Percentiles rank a stretch among this genome's conserved stretches.
Conservation (phyloP, 768 basidiomycete genomes). For the Naganishia randhawae region DNA sequence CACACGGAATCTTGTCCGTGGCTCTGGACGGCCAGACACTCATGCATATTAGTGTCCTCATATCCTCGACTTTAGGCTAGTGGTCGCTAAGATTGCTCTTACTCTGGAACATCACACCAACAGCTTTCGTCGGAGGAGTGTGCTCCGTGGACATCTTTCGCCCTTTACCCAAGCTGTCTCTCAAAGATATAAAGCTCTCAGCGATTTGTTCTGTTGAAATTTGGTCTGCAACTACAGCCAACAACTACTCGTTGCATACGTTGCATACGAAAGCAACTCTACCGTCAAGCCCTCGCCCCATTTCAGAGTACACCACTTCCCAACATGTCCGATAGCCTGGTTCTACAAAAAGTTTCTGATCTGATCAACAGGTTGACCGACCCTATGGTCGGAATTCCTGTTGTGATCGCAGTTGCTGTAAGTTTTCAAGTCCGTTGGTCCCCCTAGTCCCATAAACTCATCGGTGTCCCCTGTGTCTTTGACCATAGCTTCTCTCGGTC, state of each 20-base stretch:
- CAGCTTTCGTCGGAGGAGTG: not conserved
- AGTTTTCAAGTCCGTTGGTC: not conserved
- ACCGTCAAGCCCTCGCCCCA: not conserved
- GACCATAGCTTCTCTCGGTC: slow-evolving; percentile 42
- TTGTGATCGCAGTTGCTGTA: slow-evolving; percentile 19
- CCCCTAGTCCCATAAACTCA: not conserved
- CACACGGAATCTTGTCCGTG: slow-evolving; percentile 14
- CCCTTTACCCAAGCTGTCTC: not conserved
- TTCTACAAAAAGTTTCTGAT: slow-evolving; percentile 15
- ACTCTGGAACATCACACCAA: not conserved
- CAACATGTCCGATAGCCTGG: slow-evolving; percentile 17
- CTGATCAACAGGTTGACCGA: slow-evolving; percentile 10
- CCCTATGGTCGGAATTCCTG: slow-evolving; percentile 15
- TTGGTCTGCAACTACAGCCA: not conserved
- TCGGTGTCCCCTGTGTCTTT: not conserved
- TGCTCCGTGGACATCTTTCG: slow-evolving; percentile 8
- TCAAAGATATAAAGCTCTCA: not conserved
- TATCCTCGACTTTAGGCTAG: not conserved
- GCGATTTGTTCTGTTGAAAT: no score
- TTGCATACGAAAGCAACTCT: no score
- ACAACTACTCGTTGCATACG: no score
- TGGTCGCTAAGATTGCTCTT: not conserved
- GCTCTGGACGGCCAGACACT: not conserved
- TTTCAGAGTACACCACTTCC: not conserved
- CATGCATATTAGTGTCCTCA: not conserved